Evolutionary conservation across 371 early-diverging fungal genomes (phyloP).

Genomic region (Mucor mucedo): DNA sequence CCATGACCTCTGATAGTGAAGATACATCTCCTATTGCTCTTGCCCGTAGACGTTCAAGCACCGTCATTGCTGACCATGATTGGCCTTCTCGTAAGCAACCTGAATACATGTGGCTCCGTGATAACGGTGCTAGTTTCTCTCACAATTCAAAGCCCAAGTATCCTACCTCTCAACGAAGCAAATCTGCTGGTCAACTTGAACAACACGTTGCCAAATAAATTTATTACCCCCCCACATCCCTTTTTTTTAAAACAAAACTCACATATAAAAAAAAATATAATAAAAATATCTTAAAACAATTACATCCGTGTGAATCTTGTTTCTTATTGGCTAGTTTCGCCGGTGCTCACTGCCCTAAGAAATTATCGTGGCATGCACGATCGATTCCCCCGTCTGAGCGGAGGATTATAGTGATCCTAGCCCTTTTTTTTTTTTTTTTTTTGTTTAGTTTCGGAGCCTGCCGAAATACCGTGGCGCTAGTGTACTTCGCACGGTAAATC

Average conservation of each 20-base stretch:
- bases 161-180: slow-evolving; percentile 25
- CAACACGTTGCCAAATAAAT: neutral
- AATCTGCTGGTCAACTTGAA: neutral
- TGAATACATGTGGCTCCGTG: slow-evolving; percentile 49
- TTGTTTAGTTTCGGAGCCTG: too few species aligned
- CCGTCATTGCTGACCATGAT: slow-evolving; percentile 31
- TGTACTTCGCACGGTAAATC: too few species aligned
- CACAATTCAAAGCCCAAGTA: slow-evolving; percentile 45
- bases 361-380: too few species aligned
- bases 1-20: slow-evolving; percentile 15
- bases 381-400: too few species aligned
- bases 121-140: slow-evolving; percentile 51
- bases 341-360: too few species aligned
- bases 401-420: too few species aligned
- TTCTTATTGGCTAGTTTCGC: too few species aligned
- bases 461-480: too few species aligned
- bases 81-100: slow-evolving; percentile 42
- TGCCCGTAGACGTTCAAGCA: slow-evolving; percentile 43
- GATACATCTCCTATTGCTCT: slow-evolving; percentile 30
- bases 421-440: too few species aligned
- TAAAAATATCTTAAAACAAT: too few species aligned
- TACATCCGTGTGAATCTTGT: too few species aligned
- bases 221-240: neutral
- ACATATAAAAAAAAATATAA: too few species aligned
- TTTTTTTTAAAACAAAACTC: neutral